Base-by-base conservation (phyloP, 495 filamentous ascomycete genomes). In the Penicillium flavigenum region DNA sequence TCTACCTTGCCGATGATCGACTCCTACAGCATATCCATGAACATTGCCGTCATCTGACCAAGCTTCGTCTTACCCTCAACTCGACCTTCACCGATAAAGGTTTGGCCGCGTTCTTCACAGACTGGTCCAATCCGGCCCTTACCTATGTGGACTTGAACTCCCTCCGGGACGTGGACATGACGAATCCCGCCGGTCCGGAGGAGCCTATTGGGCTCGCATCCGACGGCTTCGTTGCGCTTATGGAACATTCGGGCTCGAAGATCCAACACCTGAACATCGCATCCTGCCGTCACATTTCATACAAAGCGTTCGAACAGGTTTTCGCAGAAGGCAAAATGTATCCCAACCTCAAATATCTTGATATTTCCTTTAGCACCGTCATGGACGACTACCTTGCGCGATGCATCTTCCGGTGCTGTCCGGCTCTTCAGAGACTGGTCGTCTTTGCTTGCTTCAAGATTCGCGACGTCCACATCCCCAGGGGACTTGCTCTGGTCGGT, bases 381-480 rank as follows among this genome's bases (percentile, higher is more conserved):
- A 84, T 93, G 6, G 87, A 92, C 57, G 90, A 92, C 60, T 83
- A 83, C 22, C 76, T 95, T 17, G 80, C 91, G 0, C 83, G 84
- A 2, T 81, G 77, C 17, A 90, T 96, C 48, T 90, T 96, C 70
- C 75, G 78, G 44, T 79, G 80, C 65, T 96, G 90, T 61, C 91
- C 90, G 5, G 78, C 78, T 4, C 60, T 97, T 34, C 82, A 83
- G 66, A 84, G 84, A 64, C 62, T 95, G 46, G 85, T 88, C 41
- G 88, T 90, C 5, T 96, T 95, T 73, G 90, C 88, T 22, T 93
- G 90, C 72, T 91, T 92, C 76, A 86, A 87, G 20, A 83, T 95
- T 32, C 66, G 67, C 20, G 85, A 91, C 51, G 80, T 90, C 16
- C 72, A 75, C 29, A 86, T 94, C 39, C 90, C 90, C 1, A 77